Evolutionary conservation across 2,329 filamentous ascomycete species (phyloP).

Genomic region (Periconia sp.): DNA sequence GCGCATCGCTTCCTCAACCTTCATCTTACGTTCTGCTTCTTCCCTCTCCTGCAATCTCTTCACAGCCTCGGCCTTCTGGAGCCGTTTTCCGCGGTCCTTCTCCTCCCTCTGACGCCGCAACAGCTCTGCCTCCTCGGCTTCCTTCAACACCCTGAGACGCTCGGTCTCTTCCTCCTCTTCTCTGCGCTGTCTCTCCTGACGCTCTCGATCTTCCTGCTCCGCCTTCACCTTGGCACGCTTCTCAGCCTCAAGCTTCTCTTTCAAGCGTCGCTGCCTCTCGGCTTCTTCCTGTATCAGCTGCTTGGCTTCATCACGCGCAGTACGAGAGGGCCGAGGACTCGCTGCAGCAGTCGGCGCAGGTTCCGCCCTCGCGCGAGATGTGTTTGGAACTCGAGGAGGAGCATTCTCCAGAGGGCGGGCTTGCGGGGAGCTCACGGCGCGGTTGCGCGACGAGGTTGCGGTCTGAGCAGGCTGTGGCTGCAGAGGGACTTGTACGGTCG

Average conservation of each 20-base stretch:
- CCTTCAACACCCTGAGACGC: constrained; percentile 28
- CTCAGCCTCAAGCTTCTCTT: constrained; percentile 35
- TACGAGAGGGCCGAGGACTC: constrained; percentile 21
- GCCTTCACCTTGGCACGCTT: constrained; percentile 37
- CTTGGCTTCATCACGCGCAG: constrained; percentile 38
- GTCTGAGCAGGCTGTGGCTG: constrained; percentile 17
- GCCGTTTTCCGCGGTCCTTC: constrained; percentile 37
- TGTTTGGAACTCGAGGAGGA: constrained; percentile 31
- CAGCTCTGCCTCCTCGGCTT: constrained; percentile 36
- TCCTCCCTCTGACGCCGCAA: constrained; percentile 37
- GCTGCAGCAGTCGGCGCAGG: constrained; percentile 21
- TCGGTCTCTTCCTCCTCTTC: constrained; percentile 37
- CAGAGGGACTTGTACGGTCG: constrained; percentile 26
- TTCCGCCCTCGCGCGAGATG: constrained; percentile 27
- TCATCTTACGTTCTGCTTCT: constrained; percentile 35
- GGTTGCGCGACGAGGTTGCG: constrained; percentile 27
- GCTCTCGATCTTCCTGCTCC: constrained; percentile 36
- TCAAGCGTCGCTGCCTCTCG: constrained; percentile 36
- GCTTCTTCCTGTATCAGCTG: constrained; percentile 38
- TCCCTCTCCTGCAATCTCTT: constrained; percentile 32
- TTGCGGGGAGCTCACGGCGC: constrained; percentile 36
- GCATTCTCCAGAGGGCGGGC: constrained; percentile 25
- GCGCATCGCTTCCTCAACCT: constrained; percentile 30
- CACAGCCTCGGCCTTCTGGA: constrained; percentile 38
- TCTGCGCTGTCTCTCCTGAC: constrained; percentile 28